Conservation (phyloP, 2,329 filamentous ascomycete genomes). For the Sporothrix dimorphospora region DNA sequence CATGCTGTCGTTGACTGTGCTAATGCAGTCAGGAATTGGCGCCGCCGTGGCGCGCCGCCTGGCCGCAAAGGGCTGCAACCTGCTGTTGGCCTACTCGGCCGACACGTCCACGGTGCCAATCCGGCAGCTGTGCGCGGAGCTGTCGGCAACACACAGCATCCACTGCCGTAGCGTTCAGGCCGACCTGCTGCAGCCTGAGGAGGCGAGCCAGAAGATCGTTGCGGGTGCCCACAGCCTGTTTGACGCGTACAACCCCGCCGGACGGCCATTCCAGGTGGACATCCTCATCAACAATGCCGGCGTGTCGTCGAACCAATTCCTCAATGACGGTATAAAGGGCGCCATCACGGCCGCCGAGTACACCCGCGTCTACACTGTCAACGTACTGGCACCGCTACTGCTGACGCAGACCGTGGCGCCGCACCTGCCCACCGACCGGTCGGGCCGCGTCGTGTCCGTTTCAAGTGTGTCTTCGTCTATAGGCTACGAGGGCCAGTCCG, state of each 20-base stretch:
- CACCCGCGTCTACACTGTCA: background rate
- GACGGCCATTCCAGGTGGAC: background rate
- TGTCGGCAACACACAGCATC: background rate
- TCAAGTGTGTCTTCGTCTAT: background rate
- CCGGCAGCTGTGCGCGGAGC: background rate
- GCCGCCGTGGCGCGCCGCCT: background rate
- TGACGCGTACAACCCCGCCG: background rate
- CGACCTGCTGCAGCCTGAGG: background rate
- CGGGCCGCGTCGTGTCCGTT: background rate
- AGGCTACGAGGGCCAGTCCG: background rate
- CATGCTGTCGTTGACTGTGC: background rate
- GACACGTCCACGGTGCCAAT: background rate
- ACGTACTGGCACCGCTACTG: background rate
- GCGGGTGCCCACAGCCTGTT: background rate
- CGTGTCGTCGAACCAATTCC: background rate
- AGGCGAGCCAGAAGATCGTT: background rate
- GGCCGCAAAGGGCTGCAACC: background rate
- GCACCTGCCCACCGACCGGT: background rate
- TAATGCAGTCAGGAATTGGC: background rate
- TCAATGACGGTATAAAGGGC: background rate
- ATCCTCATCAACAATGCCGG: slow-evolving; percentile 8
- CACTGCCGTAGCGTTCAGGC: background rate
- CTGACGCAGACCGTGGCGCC: background rate
- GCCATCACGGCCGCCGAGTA: background rate
- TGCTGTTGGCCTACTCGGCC: background rate